Evolutionary conservation across 768 basidiomycete genomes (phyloP).

Genomic region (Amanita subjunquillea): DNA sequence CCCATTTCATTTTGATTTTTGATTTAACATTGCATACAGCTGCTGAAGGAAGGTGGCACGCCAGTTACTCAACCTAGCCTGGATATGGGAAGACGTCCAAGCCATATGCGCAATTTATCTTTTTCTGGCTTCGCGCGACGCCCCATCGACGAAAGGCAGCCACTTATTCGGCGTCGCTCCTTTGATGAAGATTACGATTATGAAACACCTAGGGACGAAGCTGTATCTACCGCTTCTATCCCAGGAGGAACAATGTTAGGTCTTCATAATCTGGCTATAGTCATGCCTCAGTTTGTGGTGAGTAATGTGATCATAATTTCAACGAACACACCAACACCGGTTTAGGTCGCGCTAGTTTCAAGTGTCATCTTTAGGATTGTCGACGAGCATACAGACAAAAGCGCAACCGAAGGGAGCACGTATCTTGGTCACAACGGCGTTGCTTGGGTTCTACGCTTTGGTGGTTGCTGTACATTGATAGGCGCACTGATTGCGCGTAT

Average conservation of each 20-base stretch:
- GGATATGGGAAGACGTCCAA: slow-evolving; percentile 23
- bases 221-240: slow-evolving; percentile 32
- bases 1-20: background rate
- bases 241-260: slow-evolving; percentile 90
- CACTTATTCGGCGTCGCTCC: slow-evolving; percentile 51
- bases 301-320: slow-evolving; percentile 19
- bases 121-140: slow-evolving; percentile 29
- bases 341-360: slow-evolving; percentile 74
- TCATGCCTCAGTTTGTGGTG: slow-evolving; percentile 90
- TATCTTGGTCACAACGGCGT: slow-evolving; percentile 84
- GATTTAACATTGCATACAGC: slow-evolving; percentile 25
- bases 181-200: slow-evolving; percentile 32
- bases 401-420: slow-evolving; percentile 36
- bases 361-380: slow-evolving; percentile 79
- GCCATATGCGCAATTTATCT: slow-evolving; percentile 46
- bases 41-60: slow-evolving; percentile 55
- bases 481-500: slow-evolving; percentile 72
- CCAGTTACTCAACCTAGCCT: slow-evolving; percentile 22
- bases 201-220: slow-evolving; percentile 25
- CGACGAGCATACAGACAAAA: slow-evolving; percentile 41
- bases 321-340: slow-evolving; percentile 8
- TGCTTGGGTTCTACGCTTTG: slow-evolving; percentile 89
- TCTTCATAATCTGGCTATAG: slow-evolving; percentile 92
- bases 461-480: slow-evolving; percentile 77
- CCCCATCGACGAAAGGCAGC: slow-evolving; percentile 36